Evolutionary conservation across 441 rosid genomes (phyloP), one percentile per base, ranked within the genome.

Genomic region (Corymbia citriodora): DNA sequence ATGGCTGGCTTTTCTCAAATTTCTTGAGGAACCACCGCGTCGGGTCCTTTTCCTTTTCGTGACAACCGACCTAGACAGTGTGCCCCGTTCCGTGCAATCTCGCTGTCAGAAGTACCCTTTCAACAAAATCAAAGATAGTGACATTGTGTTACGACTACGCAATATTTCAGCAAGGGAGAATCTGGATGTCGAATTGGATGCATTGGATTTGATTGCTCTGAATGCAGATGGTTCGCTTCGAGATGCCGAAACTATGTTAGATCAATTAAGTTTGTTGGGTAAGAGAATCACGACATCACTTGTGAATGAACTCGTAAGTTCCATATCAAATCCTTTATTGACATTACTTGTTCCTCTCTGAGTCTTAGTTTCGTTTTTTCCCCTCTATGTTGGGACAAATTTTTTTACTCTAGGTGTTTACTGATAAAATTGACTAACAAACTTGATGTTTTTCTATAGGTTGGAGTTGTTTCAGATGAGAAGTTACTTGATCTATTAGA

Each of bases 181-280:
- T 93, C 95, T 98, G 92, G 97, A 98, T 88, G 98, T 96, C 83
- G 99, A 98, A 89, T 91, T 91, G 15, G 99, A 97, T 90, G 99
- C 99, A 25, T 90, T 98, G 93, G 97, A 98, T 88, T 93, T 98
- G 93, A 97, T 98, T 93, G 97, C 99, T 92, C 87, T 95, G 92
- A 98, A 95, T 91, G 98, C 99, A 33, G 99, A 97, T 92, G 99
- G 99, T 74, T 98, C 99, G 27, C 99, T 98, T 90, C 98, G 98
- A 88, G 99, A 98, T 93, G 99, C 99, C 54, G 99, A 98, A 94
- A 97, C 99, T 59, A 97, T 98, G 99, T 92, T 98, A 91, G 99
- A 98, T 92, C 99, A 98, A 94, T 92, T 98, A 93, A 97, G 99
- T 93, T 94, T 98, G 93, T 93, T 98, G 49, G 99, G 99, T 88